Base-by-base conservation (phyloP, 2,329 filamentous ascomycete genomes). In the Helotiales sp. region DNA sequence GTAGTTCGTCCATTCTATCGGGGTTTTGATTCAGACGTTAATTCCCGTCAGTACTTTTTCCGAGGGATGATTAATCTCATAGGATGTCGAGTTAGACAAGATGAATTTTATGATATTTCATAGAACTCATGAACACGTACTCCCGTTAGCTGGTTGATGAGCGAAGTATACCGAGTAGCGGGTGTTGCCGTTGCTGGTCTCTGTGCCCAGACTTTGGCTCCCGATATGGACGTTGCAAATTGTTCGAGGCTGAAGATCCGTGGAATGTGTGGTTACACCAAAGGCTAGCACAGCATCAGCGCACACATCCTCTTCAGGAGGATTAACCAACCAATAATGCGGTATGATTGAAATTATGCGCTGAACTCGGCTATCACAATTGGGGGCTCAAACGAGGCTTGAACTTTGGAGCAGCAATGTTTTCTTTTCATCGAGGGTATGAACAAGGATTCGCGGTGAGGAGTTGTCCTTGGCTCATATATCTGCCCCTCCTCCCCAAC, bases 181-280 rank as follows among this genome's bases (percentile, higher is more conserved):
- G 50, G 26, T 32, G n/a, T 34, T 54, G 28, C 50, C 50, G 50
- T 54, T 28, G 15, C 2, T 20, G 50, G 15, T 32, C 17, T 6
- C 10, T 54, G 50, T 54, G 24, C 28, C 26, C 17, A 20, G 17
- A 20, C 43, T 47, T 22, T 20, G 11, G 17, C 43, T 32, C 26
- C 50, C 50, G 17, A 32, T 10, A 1, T 20, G 50, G 50, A 22
- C 50, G 15, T 13, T 52, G 49, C 5, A 52, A 30, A 30, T 24
- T 60, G 37, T 32, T 8, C 30, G 57, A 60, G 57, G 40, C 57
- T 60, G 40, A 49, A 60, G 7, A 32, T 54, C 26, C 13, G 6
- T 34, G 26, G 5, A 22, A 34, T 1, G 26, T 49, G 57, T 15
- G 57, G 40, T 45, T 47, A 60, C 57, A 60, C 8, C 22, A 13